A percentile compares a stretch with the other conserved stretches of the same genome.
Conservation (phyloP, 768 basidiomycete species). For the Boletus tomentosulus region DNA sequence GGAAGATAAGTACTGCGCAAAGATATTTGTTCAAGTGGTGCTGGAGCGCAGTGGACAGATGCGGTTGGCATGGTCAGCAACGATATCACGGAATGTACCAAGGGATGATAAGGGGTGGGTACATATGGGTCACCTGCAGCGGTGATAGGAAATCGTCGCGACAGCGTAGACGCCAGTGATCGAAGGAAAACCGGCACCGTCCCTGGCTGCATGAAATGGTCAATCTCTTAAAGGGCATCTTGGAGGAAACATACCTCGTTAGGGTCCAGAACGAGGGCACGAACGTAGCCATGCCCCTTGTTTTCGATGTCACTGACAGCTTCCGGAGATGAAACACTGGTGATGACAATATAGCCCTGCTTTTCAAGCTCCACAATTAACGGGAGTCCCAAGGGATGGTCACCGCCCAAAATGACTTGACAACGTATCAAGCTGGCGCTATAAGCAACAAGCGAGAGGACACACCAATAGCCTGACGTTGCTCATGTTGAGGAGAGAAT, state of each 20-base stretch:
- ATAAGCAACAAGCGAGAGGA: conserved; percentile 3
- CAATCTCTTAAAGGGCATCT: not conserved
- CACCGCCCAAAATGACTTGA: conserved; percentile 78
- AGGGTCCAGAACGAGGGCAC: conserved; percentile 78
- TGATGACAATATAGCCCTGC: conserved; percentile 79
- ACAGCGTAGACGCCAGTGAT: conserved; percentile 73
- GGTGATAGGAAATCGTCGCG: conserved; percentile 77
- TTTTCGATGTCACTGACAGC: conserved; percentile 63
- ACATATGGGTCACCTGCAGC: conserved; percentile 78
- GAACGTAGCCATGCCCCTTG: conserved; percentile 68
- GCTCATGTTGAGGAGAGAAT: conserved; percentile 33
- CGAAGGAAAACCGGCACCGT: conserved; percentile 75
- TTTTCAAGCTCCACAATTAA: conserved; percentile 70
- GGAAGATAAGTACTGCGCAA: conserved; percentile 61
- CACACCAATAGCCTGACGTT: conserved; percentile 45
- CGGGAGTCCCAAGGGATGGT: conserved; percentile 65
- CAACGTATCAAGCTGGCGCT: not conserved
- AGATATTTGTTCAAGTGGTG: conserved; percentile 69
- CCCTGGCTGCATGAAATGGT: conserved; percentile 46
- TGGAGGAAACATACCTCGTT: conserved; percentile 49
- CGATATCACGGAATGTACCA: conserved; percentile 76
- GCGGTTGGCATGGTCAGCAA: conserved; percentile 55
- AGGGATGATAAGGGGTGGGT: conserved; percentile 58
- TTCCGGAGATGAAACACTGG: conserved; percentile 68
- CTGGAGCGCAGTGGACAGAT: conserved; percentile 36